phyloP scores from a whole-genome alignment of 305 asterid genomes.

The Fraxinus velutina region DNA sequence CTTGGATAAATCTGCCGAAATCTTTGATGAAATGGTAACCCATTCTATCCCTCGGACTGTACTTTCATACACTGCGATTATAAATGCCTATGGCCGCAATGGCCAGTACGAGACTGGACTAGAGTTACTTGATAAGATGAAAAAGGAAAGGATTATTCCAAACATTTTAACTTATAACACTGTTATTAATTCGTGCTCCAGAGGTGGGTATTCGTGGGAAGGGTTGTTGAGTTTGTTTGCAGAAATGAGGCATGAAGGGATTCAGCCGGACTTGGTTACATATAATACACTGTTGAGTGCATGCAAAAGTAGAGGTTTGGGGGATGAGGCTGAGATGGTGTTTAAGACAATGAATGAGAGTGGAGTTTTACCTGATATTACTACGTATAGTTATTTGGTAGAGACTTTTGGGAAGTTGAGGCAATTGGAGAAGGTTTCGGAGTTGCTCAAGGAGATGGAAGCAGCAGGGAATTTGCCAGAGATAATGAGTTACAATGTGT shows the following conservation, averaged over 20 bases:
- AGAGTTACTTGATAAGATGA: conserved; percentile 68
- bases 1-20: conserved; percentile 74
- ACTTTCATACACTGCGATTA: conserved; percentile 73
- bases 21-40: conserved; percentile 77
- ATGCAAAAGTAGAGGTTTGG: conserved; percentile 66
- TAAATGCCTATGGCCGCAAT: conserved; percentile 86
- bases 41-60: conserved; percentile 65
- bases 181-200: conserved; percentile 75
- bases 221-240: conserved; percentile 89
- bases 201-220: conserved; percentile 94
- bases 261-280: conserved; percentile 92
- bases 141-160: conserved; percentile 66
- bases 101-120: conserved; percentile 73
- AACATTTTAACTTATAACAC: conserved; percentile 84
- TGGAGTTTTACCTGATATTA: conserved; percentile 82
- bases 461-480: conserved; percentile 79
- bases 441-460: conserved; percentile 80
- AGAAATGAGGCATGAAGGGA: conserved; percentile 92
- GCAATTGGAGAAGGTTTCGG: conserved; percentile 73
- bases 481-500: conserved; percentile 74
- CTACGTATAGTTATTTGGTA: conserved; percentile 71
- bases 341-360: conserved; percentile 95
- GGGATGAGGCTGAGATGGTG: conserved; percentile 95
- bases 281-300: conserved; percentile 82
- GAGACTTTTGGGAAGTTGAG: conserved; percentile 75